These are phyloP conservation scores for Epithemia pelagica DNA, from an alignment of 108 stramenopile genomes.

Conservation along the genomic window DNA sequence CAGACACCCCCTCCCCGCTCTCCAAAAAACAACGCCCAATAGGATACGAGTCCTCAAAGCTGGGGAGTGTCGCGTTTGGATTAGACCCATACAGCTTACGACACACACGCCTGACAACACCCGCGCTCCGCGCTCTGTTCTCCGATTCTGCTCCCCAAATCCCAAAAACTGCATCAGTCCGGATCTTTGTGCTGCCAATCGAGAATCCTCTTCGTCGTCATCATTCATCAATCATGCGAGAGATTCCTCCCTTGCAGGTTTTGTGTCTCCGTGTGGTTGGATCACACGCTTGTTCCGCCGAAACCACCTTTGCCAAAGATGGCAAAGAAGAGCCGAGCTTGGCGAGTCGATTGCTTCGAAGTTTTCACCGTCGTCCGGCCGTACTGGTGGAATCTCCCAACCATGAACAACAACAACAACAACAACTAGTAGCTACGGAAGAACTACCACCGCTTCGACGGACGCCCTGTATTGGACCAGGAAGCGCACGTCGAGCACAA, in stretches of 20 bases:
- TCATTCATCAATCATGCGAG: conserved; percentile 65
- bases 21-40: background rate
- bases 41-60: too few relatives aligned
- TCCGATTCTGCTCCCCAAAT: too few relatives aligned
- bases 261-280: conserved; percentile 61
- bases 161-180: too few relatives aligned
- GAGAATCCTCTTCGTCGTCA: too few relatives aligned
- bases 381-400: background rate
- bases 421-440: background rate
- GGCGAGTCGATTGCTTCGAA: conserved; percentile 10
- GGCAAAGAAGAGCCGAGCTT: conserved; percentile 9
- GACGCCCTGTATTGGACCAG: conserved; percentile 35
- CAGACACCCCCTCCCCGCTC: background rate
- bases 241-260: conserved; percentile 53
- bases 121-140: too few relatives aligned
- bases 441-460: conserved; percentile 17
- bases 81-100: too few relatives aligned
- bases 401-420: background rate
- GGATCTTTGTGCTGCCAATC: too few relatives aligned
- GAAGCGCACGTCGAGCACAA: conserved; percentile 47
- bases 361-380: conserved; percentile 10
- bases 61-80: too few relatives aligned
- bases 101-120: too few relatives aligned
- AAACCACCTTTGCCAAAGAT: conserved; percentile 47
- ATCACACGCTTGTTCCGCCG: conserved; percentile 47